Evolutionary conservation across 164 flowering plant genomes (phyloP), one percentile per base, ranked within the genome.

Genomic region (Vitis riparia): DNA sequence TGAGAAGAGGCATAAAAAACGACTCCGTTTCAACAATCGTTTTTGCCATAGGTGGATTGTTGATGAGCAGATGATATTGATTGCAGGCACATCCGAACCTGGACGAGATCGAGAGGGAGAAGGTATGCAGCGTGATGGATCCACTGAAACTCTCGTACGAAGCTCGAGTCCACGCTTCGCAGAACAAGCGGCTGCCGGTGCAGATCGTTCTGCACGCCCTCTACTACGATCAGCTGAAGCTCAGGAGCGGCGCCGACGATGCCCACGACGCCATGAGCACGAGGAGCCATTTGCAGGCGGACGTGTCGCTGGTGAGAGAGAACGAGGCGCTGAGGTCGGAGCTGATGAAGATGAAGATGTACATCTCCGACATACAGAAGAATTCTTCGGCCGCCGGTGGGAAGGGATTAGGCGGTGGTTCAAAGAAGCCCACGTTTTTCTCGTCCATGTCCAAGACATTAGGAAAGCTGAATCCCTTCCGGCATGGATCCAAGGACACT

Each of bases 61-160:
- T 37, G 44, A 37, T 37, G 44, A 37, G 5, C 6, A 37, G 44
- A 37, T 52, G 8, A 62, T 63, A 11, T 64, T 19, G 0, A 7
- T 9, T 78, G 55, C 85, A 93, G 97, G 88, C 92, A 1, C 97
- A 94, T 68, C 91, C 93, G 11, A 80, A 76, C 32, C 78, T 94
- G 0, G 98, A 94, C 66, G 98, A 94, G 79, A 94, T 94, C 9
- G 98, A 94, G 71, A 61, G 97, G 14, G 98, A 94, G 78, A 94
- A 94, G 66, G 97, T 84, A 1, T 94, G 98, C 82, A 92, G 97
- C 55, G 88, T 85, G 51, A 91, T 94, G 95, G 98, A 94, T 62
- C 84, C 98, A 0, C 73, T 89, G 17, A 94, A 87, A 69, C 90
- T 94, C 2, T 92, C 98, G 0, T 85, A 92, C 75, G 93, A 92